Evolutionary conservation across 495 filamentous ascomycete genomes (phyloP).

Genomic region (Trichoderma asperelloides): DNA sequence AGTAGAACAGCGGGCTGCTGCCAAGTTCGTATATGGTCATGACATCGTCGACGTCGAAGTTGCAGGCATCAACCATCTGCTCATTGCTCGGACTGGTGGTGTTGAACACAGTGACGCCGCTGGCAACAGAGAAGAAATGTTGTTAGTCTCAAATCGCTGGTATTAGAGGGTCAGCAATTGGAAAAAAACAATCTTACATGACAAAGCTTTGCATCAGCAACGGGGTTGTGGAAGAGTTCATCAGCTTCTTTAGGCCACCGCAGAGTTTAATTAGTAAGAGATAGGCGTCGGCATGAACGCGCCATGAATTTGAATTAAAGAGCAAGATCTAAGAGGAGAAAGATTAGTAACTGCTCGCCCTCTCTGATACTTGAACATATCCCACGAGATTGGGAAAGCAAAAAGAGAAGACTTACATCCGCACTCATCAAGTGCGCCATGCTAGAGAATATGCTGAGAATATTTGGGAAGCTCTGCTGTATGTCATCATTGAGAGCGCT

Average conservation of each 20-base stretch:
- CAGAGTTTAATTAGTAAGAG: background rate
- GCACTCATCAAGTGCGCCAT: constrained; percentile 3
- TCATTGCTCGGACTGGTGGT: background rate
- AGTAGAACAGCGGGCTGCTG: background rate
- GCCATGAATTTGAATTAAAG: background rate
- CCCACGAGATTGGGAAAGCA: background rate
- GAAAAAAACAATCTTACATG: background rate
- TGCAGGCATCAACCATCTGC: background rate
- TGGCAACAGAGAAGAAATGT: background rate
- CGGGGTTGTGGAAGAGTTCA: background rate
- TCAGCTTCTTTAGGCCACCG: background rate
- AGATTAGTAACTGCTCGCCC: background rate
- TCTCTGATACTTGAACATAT: background rate
- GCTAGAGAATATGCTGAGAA: background rate
- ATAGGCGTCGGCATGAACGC: background rate
- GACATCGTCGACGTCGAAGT: constrained; percentile 4
- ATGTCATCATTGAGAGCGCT: background rate
- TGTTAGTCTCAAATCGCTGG: background rate
- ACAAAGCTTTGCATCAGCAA: constrained; percentile 6
- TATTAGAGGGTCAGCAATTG: background rate
- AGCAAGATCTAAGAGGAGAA: background rate
- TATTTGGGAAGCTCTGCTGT: background rate
- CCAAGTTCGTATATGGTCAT: background rate
- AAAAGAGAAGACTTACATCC: background rate
- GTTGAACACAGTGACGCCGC: constrained; percentile 1